Conservation (phyloP, 2,329 filamentous ascomycete genomes). For the Byssothecium circinans region DNA sequence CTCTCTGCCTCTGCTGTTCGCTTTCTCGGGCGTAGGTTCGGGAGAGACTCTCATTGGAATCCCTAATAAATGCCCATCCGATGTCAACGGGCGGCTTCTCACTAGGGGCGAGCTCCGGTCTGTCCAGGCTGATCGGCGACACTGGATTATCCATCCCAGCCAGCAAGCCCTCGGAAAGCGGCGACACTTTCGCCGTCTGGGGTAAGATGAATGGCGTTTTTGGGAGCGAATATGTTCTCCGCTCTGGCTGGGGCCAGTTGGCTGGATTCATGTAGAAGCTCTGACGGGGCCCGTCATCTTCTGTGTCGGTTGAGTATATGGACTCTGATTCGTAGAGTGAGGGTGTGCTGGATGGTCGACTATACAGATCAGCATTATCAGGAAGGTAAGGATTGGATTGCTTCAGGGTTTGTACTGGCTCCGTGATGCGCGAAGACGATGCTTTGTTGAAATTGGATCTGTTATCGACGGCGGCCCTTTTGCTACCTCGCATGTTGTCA, state of each 20-base stretch:
- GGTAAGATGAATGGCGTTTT: not conserved
- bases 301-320: not conserved
- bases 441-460: not conserved
- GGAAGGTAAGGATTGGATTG: not conserved
- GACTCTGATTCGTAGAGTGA: not conserved
- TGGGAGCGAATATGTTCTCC: not conserved
- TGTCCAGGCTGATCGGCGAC: not conserved
- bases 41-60: not conserved
- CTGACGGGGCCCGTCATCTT: not conserved
- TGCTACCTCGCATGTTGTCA: not conserved
- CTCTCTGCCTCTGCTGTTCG: not conserved
- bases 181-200: not conserved
- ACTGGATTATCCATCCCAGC: not conserved
- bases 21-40: not conserved
- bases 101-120: not conserved
- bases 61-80: constrained; percentile 1
- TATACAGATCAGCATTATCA: not conserved
- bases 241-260: not conserved
- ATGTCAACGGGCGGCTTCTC: not conserved
- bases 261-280: not conserved
- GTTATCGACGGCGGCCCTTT: not conserved
- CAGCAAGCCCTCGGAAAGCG: not conserved
- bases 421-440: too few species aligned
- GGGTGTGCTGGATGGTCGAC: not conserved
- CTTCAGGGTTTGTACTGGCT: not conserved